These are phyloP conservation scores for Eucalyptus marginata DNA, from an alignment of 345 rosid genomes.

Conservation along the genomic window DNA sequence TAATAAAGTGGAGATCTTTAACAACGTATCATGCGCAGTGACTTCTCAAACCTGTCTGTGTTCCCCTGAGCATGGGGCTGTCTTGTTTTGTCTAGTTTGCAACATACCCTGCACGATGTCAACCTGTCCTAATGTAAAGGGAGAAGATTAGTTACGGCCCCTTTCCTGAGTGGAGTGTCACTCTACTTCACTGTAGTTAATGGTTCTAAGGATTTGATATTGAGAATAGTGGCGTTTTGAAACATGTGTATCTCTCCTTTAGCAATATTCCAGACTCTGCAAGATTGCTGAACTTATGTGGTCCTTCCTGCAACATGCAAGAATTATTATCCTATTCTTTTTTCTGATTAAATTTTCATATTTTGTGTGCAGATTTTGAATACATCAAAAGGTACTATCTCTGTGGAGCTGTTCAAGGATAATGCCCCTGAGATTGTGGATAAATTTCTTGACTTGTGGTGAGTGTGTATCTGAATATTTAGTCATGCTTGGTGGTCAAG, in stretches of 20 bases:
- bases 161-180: background rate
- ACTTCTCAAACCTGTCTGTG: background rate
- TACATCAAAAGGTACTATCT: conserved; percentile 65
- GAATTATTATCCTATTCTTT: background rate
- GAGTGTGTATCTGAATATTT: background rate
- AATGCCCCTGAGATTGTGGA: conserved; percentile 66
- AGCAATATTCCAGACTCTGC: background rate
- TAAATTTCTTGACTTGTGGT: conserved; percentile 69
- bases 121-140: background rate
- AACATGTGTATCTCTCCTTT: background rate
- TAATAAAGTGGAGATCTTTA: background rate
- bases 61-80: background rate
- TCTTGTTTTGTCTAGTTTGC: background rate
- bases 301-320: background rate
- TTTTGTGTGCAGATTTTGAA: conserved; percentile 41
- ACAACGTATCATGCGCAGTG: background rate
- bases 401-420: conserved; percentile 67
- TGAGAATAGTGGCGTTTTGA: background rate
- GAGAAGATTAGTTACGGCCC: background rate
- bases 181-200: background rate
- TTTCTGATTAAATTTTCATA: background rate
- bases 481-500: background rate
- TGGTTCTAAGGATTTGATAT: background rate
- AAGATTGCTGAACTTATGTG: background rate
- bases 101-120: background rate